Percentiles rank a stretch among this genome's conserved stretches.
Conservation (phyloP, 2,329 filamentous ascomycete species). For the Stagonosporopsis vannaccii region DNA sequence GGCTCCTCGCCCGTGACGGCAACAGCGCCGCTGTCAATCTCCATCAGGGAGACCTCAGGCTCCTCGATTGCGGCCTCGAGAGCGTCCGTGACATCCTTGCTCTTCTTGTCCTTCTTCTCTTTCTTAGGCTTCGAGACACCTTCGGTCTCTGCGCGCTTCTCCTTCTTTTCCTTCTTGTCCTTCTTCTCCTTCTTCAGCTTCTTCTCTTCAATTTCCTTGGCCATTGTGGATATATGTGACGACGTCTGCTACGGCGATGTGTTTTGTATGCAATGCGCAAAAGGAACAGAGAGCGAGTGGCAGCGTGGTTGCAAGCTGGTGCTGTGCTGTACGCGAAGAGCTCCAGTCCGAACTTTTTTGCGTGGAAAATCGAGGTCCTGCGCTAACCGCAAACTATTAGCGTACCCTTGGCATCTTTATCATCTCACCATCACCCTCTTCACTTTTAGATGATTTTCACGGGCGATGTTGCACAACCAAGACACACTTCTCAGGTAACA, state of each 20-base stretch:
- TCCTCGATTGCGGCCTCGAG: slow-evolving; percentile 66
- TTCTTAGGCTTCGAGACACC: slow-evolving; percentile 62
- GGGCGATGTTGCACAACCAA: background rate
- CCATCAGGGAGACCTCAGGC: slow-evolving; percentile 60
- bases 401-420: background rate
- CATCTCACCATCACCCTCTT: no score
- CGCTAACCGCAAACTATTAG: slow-evolving; percentile 7
- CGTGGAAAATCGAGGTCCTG: slow-evolving; percentile 21
- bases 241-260: background rate
- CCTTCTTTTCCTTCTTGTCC: slow-evolving; percentile 68
- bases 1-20: slow-evolving; percentile 53
- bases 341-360: slow-evolving; percentile 26
- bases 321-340: slow-evolving; percentile 24
- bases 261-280: background rate
- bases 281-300: slow-evolving; percentile 10
- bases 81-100: slow-evolving; percentile 62
- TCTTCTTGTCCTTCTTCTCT: slow-evolving; percentile 70
- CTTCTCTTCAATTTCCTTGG: slow-evolving; percentile 49
- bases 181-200: slow-evolving; percentile 62
- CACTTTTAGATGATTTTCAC: slow-evolving; percentile 1
- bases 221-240: slow-evolving; percentile 34
- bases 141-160: slow-evolving; percentile 63
- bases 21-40: slow-evolving; percentile 51
- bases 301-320: slow-evolving; percentile 16
- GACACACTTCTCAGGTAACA: slow-evolving; percentile 5